Base-by-base conservation (phyloP, 148 eudicot genomes). In the Rhododendron simsii region DNA sequence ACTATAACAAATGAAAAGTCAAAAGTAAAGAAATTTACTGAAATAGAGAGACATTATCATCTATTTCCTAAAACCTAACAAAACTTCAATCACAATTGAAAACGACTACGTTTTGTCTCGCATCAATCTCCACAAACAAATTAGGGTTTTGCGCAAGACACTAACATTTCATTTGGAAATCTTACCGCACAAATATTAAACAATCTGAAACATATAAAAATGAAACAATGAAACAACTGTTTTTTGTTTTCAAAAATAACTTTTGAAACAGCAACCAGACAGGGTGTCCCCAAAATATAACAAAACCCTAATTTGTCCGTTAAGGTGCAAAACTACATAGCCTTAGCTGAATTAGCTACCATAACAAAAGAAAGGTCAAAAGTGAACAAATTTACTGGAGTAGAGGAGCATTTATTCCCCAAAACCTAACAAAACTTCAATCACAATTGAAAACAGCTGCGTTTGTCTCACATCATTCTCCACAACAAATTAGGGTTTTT, bases 401-500 rank as follows among this genome's bases (percentile, higher is more conserved):
- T 23, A 12, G 48, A 21, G 7, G 9, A 33, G 86, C 81, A 75
- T 85, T 73, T 8, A 75, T n/a, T 33, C n/a, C n/a, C 20, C 39
- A 44, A 47, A 51, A 51, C 39, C 48, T 11, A 59, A 35, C 50
- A 51, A 85, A 81, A 81, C 69, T 81, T 47, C 37, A 21, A 37
- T 9, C 13, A 45, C 48, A 45, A 45, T 12, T 59, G 15, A 80
- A 39, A 71, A 59, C 45, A 8, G 16, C 82, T 18, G 18, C 16
- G 16, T 28, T 55, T 2, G 57, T n/a, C 44, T 61, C 30, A 26
- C 44, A 18, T 39, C 6, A 39, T 5, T 39, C 44, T 39, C 44
- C 44, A 39, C 44, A 51, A 41, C 41, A 81, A 71, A 41, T 48
- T 81, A 71, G 84, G 87, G 84, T 71, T 86, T 83, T 9, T 69